A percentile compares a stretch with the other conserved stretches of the same genome.
Conservation (phyloP, 805 yeast genomes). For the Wickerhamiella lipophila region DNA sequence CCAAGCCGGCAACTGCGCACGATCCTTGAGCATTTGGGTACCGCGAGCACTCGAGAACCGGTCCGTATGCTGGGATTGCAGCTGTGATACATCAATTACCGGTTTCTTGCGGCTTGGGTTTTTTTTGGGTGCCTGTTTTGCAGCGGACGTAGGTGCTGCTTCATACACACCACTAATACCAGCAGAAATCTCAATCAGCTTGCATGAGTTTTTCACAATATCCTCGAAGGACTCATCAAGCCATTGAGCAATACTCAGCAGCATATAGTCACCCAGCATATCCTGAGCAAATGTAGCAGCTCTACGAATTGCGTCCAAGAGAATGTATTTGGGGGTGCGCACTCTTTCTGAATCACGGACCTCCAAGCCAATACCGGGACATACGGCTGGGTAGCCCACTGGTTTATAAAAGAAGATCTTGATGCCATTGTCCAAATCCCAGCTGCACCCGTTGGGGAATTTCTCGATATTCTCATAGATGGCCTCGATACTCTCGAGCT, state of each 20-base stretch:
- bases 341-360: slow-evolving; percentile 22
- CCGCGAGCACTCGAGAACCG: slow-evolving; percentile 30
- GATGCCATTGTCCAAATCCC: slow-evolving; percentile 13
- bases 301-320: slow-evolving; percentile 26
- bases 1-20: slow-evolving; percentile 78
- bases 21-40: slow-evolving; percentile 31
- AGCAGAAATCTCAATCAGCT: slow-evolving; percentile 34
- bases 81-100: slow-evolving; percentile 25
- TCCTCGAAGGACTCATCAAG: slow-evolving; percentile 46
- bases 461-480: slow-evolving; percentile 37
- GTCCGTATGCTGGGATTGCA: slow-evolving; percentile 29
- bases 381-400: slow-evolving; percentile 43
- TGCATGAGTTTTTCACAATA: slow-evolving; percentile 65
- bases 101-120: slow-evolving; percentile 9
- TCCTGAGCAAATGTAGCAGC: slow-evolving; percentile 26
- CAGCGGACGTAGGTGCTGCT: slow-evolving; percentile 7
- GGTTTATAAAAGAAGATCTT: slow-evolving; percentile 34
- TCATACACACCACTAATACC: slow-evolving; percentile 25
- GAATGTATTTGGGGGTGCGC: slow-evolving; percentile 25
- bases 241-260: slow-evolving; percentile 67
- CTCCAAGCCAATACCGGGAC: slow-evolving; percentile 58
- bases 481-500: slow-evolving; percentile 51
- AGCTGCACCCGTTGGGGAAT: slow-evolving; percentile 10
- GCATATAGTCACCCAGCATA: slow-evolving; percentile 55
- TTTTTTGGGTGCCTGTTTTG: background rate